Base-by-base conservation (phyloP, 805 yeast species). In the Saturnispora quitensis region DNA sequence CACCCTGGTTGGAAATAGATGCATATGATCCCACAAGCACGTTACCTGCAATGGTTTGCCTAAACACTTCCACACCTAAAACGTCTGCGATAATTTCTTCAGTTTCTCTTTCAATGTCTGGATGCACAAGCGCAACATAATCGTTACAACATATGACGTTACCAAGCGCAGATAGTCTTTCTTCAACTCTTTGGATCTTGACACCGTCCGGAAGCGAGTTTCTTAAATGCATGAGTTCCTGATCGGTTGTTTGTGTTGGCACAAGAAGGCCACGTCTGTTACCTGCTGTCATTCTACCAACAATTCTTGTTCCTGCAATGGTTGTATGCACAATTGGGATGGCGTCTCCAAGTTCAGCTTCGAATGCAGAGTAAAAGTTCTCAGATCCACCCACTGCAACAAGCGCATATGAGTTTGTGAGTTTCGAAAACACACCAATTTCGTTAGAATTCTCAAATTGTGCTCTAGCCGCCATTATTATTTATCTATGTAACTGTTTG, bases 91-190 rank as follows among this genome's bases (percentile, higher is more conserved):
- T 93, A 61, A 93, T 75, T 74, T 93, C 99, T 73, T 93, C 99
- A 50, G 99, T 93, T 72, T 93, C 99, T 68, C 99, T 84, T 75
- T 93, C 99, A 59, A 93, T 89, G 73, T 93, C 99, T 48, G 99
- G 99, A 71, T 93, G 99, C 50, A 93, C 99, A 58, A 93, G 78
- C 3, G 99, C 99, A 62, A 95, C 99, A 68, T 93, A 93, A 70
- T 93, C 99, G 71, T 93, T 93, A 73, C 98, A 91, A 72, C 98
- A 91, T 64, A 93, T 89, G 56, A 93, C 99, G 62, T 93, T 93
- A 62, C 99, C 99, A 59, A 93, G 74, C 13, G 99, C 99, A 49
- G 96, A 86, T 57, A 93, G 75, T 67, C 99, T 82, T 74, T 93
- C 99, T 72, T 93, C 99, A 40, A 95, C 96, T 69, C 99, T 82